phyloP scores from a whole-genome alignment of 1,284 basidiomycete genomes.

The Apiotrichum akiyoshidainum region DNA sequence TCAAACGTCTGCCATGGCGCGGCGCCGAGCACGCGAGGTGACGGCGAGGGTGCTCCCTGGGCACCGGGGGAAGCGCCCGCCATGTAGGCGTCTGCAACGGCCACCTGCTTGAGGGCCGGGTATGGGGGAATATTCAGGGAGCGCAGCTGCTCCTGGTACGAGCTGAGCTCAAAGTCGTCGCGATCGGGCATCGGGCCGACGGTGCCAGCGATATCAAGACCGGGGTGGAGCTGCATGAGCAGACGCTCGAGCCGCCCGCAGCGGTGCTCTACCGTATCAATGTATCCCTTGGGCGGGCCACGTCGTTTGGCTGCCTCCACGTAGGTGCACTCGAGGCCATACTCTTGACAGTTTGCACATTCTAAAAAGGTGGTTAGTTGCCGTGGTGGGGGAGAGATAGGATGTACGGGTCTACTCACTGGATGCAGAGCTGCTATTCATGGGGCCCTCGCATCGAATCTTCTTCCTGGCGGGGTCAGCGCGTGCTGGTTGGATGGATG shows the following conservation, averaged over 20 bases:
- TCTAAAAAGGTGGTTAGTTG: constrained; percentile 22
- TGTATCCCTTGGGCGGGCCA: constrained; percentile 77
- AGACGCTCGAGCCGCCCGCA: constrained; percentile 70
- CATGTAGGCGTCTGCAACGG: neutral
- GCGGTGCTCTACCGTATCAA: constrained; percentile 68
- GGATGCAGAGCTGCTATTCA: constrained; percentile 25
- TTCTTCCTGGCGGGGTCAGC: constrained; percentile 34
- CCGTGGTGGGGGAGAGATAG: neutral
- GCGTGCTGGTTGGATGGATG: too few relatives aligned
- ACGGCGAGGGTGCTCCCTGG: constrained; percentile 24
- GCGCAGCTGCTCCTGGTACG: constrained; percentile 36
- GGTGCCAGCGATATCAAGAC: constrained; percentile 62
- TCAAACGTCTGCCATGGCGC: constrained; percentile 38
- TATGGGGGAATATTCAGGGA: constrained; percentile 39
- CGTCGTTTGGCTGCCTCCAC: constrained; percentile 72
- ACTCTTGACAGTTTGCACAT: constrained; percentile 75
- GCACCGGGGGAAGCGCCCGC: constrained; percentile 19
- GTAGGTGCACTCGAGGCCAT: constrained; percentile 71
- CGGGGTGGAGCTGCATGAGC: constrained; percentile 63
- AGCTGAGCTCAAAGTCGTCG: constrained; percentile 63
- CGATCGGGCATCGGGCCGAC: constrained; percentile 67
- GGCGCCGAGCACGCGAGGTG: constrained; percentile 29
- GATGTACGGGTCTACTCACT: neutral
- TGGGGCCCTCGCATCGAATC: constrained; percentile 51
- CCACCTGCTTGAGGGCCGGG: constrained; percentile 34